Evolutionary conservation across 129 eudicot genomes (phyloP).

Genomic region (Kitagawia praeruptora): DNA sequence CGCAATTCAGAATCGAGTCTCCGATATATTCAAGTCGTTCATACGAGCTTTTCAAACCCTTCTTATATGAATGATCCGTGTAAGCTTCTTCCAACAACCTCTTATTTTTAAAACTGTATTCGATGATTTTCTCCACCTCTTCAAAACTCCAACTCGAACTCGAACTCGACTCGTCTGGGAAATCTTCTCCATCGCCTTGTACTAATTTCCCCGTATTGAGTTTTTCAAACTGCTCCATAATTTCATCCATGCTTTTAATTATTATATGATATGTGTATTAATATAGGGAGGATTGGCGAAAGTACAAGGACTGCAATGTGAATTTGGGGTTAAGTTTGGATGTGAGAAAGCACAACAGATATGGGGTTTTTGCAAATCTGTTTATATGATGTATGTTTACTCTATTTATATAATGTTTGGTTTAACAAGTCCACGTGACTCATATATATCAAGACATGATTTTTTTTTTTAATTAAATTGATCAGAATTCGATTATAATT

Average conservation of each 20-base stretch:
- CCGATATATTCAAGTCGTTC: conserved; percentile 51
- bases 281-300: no score
- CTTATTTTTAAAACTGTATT: conserved; percentile 33
- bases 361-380: no score
- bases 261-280: background rate
- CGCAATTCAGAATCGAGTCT: conserved; percentile 36
- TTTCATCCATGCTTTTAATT: background rate
- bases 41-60: conserved; percentile 13
- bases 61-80: conserved; percentile 21
- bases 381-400: no score
- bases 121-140: conserved; percentile 30
- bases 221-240: background rate
- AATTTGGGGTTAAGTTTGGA: no score
- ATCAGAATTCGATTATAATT: no score
- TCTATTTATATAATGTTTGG: no score
- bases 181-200: conserved; percentile 9
- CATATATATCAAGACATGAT: no score
- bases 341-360: no score
- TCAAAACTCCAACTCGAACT: conserved; percentile 16
- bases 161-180: conserved; percentile 9
- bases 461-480: no score
- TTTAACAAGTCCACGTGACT: no score
- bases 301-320: no score
- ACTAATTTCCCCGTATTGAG: background rate
- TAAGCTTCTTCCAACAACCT: conserved; percentile 31